Evolutionary conservation across 2,329 filamentous ascomycete genomes (phyloP).

Genomic region (Fusarium buxicola): DNA sequence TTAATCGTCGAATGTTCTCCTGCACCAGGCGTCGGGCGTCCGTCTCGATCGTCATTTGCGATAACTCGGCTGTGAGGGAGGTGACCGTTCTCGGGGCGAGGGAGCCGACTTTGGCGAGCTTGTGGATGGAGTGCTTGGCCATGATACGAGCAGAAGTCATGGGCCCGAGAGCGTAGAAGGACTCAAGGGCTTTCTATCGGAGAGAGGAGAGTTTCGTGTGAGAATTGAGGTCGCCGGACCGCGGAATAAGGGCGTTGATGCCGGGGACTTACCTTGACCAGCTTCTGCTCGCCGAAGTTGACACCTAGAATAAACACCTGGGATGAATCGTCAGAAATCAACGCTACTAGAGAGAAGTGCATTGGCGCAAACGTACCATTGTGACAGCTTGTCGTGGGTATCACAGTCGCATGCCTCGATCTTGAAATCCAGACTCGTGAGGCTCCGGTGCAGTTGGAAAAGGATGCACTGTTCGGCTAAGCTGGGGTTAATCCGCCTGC

Average conservation of each 20-base stretch:
- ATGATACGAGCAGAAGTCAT: conserved; percentile 79
- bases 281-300: conserved; percentile 84
- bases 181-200: conserved; percentile 76
- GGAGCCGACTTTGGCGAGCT: conserved; percentile 80
- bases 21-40: conserved; percentile 81
- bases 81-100: conserved; percentile 82
- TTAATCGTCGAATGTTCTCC: conserved; percentile 87
- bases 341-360: too few relatives aligned
- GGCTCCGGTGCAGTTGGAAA: conserved; percentile 28
- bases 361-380: conserved; percentile 37
- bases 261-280: conserved; percentile 77
- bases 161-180: conserved; percentile 87
- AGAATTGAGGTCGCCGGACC: conserved; percentile 12
- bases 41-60: conserved; percentile 93
- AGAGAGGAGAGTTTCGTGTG: conserved; percentile 12
- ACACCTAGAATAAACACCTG: conserved; percentile 88
- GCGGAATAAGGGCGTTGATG: conserved; percentile 2
- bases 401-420: conserved; percentile 40
- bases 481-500: conserved; percentile 42
- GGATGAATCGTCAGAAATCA: not conserved
- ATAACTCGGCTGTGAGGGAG: conserved; percentile 85
- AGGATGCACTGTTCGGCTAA: conserved; percentile 45
- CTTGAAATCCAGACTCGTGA: conserved; percentile 20
- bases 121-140: conserved; percentile 90
- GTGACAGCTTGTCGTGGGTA: conserved; percentile 33